Evolutionary conservation across 2,329 filamentous ascomycete genomes (phyloP).

Genomic region (Colletotrichum sp.): DNA sequence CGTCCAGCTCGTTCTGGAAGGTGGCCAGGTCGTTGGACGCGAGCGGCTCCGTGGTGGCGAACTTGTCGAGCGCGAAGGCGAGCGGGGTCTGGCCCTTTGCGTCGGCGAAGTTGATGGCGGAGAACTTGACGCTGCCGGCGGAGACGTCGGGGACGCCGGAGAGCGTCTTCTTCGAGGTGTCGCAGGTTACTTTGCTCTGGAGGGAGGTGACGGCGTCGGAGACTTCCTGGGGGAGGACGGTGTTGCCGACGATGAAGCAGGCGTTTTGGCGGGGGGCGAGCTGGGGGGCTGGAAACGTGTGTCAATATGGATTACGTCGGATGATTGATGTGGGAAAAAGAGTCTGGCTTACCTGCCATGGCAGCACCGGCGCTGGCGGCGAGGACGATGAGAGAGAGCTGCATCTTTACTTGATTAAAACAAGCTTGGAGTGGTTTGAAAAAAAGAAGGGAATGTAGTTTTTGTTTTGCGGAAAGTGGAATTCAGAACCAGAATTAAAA

Average conservation of each 20-base stretch:
- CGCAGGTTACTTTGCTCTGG: conserved; percentile 52
- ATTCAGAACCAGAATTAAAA: conserved; percentile 7
- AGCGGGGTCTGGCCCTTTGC: conserved; percentile 50
- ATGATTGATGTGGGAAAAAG: not conserved
- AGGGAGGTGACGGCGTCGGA: conserved; percentile 45
- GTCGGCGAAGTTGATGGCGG: conserved; percentile 58
- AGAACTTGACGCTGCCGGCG: conserved; percentile 54
- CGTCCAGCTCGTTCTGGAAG: conserved; percentile 59
- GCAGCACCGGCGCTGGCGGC: conserved; percentile 15
- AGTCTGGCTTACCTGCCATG: conserved; percentile 5
- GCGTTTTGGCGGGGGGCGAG: conserved; percentile 36
- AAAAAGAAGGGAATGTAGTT: not conserved
- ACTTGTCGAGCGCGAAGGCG: conserved; percentile 56
- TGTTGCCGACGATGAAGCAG: conserved; percentile 60
- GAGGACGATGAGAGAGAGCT: conserved; percentile 15
- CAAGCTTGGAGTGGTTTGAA: not conserved
- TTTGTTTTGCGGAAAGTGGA: not conserved
- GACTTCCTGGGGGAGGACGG: conserved; percentile 54
- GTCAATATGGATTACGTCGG: not conserved
- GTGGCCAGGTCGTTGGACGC: conserved; percentile 50
- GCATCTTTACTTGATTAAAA: conserved; percentile 16
- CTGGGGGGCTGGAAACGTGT: not conserved
- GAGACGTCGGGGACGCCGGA: conserved; percentile 60
- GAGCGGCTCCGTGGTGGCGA: conserved; percentile 55
- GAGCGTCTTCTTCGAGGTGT: conserved; percentile 49